Base-by-base conservation (phyloP, 345 rosid genomes). In the Aquilaria yunnanensis region DNA sequence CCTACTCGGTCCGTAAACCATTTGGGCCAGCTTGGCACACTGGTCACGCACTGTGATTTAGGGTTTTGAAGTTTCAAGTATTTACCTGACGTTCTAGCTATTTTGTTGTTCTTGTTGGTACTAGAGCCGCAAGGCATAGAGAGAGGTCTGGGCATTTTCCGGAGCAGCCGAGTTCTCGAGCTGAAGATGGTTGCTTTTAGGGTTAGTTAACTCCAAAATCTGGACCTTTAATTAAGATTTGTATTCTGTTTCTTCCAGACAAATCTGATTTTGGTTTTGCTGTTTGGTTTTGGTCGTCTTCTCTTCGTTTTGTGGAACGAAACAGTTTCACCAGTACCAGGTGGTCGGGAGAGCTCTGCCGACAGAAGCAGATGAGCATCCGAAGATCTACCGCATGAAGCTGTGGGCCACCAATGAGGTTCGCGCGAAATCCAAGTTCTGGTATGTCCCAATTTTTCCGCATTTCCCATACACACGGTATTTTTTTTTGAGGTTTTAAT, bases 401-500 rank as follows among this genome's bases (percentile, higher is more conserved):
- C 72, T 76, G 12, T 80, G 84, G 78, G 81, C 83, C n/a, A 79
- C 83, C 1, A 79, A 79, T 4, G 80, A 76, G 69, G 78, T 79
- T 58, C 76, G 78, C 10, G 80, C 81, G 12, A 80, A 80, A 73
- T 80, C 81, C 32, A 80, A 80, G 71, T 80, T 80, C 64, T 80
- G 84, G 77, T 80, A 54, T 41, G 50, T 57, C 13, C 32, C 34
- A 45, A n/a, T 23, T 33, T 65, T 3, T 37, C 31, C 14, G 23
- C 32, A 14, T 14, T 14, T 37, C 1, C 1, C 8, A 37, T 5
- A 4, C 8, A 1, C 7, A 45, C 47, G 45, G 1, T 12, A 37
- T 1, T 45, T 3, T 14, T 41, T 14, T 4, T 47, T 56, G 31
- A 16, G 3, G n/a, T 14, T 45, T 51, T 45, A 3, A 1, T 4